Evolutionary conservation across 2,329 filamentous ascomycete species (phyloP), one percentile per base, ranked within the genome.

Genomic region (Orbilia quercus): DNA sequence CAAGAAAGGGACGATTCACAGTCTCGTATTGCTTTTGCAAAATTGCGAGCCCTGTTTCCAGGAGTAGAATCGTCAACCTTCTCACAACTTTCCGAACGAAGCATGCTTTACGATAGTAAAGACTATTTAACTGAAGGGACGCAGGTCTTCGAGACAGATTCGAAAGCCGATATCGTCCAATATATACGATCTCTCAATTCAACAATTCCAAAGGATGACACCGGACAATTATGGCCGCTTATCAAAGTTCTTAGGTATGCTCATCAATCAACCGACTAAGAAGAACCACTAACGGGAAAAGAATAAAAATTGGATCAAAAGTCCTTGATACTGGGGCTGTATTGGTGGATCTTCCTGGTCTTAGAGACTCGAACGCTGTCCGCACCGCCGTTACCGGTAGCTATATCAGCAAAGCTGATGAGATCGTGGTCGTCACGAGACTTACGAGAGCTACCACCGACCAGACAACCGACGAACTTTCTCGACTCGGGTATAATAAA

Each of bases 311-410:
- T 2, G 40, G 34, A 7, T 58, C 54, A 16, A 38, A 58, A 18
- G 40, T 28, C 16, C 40, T 58, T 22, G 45, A 58, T 34, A 58
- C 54, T 2, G 36, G 38, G 5, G 54, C 54, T n/a, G 45, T 58
- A 58, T 38, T 58, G 20, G 54, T 58, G 45, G 54, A 58, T 16
- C 54, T 58, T n/a, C 54, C 54, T 16, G 54, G 54, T 7, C 25
- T 58, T 34, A 11, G 40, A 14, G 34, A 57, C 22, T 44, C 53
- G 9, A 57, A 57, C 22, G 53, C 53, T 7, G 53, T 40, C 7
- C 36, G 53, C n/a, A 57, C 36, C 7, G 53, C 36, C 2, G 53
- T 44, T 3, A 40, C 1, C 53, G 45, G 2, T 57, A 45, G 14
- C 44, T 58, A 36, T 31, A 31, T 31, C 28, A 5, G 5, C 5